Evolutionary conservation across 345 rosid genomes (phyloP).

Genomic region (Euphorbia tirucalli): DNA sequence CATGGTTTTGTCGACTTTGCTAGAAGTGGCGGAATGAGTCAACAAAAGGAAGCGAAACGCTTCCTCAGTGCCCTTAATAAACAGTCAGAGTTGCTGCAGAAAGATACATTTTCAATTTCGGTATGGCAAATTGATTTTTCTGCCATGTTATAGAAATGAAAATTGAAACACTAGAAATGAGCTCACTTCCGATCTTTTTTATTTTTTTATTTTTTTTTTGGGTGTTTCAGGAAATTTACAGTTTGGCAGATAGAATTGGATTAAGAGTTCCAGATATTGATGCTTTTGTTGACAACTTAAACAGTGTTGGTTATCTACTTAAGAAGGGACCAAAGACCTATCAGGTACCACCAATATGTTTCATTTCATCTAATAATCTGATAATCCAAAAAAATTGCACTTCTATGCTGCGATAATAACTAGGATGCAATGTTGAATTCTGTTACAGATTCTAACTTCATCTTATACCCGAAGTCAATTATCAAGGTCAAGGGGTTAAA

Average conservation of each 20-base stretch:
- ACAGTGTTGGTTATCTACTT: constrained; percentile 77
- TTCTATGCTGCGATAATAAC: too few relatives aligned
- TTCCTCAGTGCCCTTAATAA: constrained; percentile 84
- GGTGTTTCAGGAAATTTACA: constrained; percentile 75
- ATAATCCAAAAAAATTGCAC: too few relatives aligned
- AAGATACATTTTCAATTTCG: constrained; percentile 78
- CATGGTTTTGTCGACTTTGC: constrained; percentile 88
- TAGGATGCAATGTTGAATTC: constrained; percentile 8
- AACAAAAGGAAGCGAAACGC: constrained; percentile 91
- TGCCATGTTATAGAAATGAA: constrained; percentile 13
- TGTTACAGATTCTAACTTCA: constrained; percentile 69
- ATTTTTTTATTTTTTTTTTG: too few relatives aligned
- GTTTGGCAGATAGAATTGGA: constrained; percentile 85
- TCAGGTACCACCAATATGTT: constrained; percentile 55
- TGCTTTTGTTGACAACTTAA: constrained; percentile 79
- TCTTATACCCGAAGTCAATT: constrained; percentile 77
- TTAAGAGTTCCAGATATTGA: constrained; percentile 89
- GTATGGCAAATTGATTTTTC: constrained; percentile 40
- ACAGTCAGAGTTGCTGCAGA: constrained; percentile 83
- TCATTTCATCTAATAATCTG: not conserved
- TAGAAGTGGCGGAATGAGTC: constrained; percentile 97
- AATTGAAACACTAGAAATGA: constrained; percentile 10
- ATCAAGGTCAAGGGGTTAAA: constrained; percentile 56
- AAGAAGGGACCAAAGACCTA: constrained; percentile 92
- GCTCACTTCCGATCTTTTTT: not conserved